Base-by-base conservation (phyloP, 2,329 filamentous ascomycete genomes). In the Xylaria polymorpha region DNA sequence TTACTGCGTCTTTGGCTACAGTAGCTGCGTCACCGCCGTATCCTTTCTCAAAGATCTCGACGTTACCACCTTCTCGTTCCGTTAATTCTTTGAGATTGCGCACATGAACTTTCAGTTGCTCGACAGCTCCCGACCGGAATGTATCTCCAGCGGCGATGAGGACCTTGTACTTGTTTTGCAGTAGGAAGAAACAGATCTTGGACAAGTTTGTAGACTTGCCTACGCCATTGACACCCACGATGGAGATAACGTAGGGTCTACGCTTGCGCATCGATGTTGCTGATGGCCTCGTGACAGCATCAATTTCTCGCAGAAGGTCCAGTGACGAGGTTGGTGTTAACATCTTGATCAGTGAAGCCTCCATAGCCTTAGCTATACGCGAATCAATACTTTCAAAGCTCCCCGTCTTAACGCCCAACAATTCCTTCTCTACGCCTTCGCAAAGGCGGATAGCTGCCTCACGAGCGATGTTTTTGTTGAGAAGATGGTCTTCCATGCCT, bases 1-100 rank as follows among this genome's bases (percentile, higher is more conserved):
- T 80, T n/a, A 99, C 94, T 0, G 96, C 95, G 76, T 98, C 96
- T 79, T 95, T 94, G 51, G 96, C 96, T 55, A 99, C 95, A 46
- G 94, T 92, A 12, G 97, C 97, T 0, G 97, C 96, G 78, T 99
- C 97, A 78, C 98, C 98, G 76, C 96, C 96, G 79, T 99, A 99
- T 43, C 96, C 96, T 83, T 97, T 96, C 79, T 99, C 94, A 81
- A 97, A 99, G 58, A 99, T 85, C 79, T 97, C 94, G 58, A 99
- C 93, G 65, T 89, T 83, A 35, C 93, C 93, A 55, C 92, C 92
- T 81, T 98, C 94, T 71, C 96, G 90, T 61, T 89, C 87, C 5
- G 91, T 93, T 39, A 99, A 87, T 81, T 99, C 95, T 78, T 93
- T 94, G 71, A 99, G 85, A 79, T 98, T 98, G 67, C 93, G 91